phyloP scores from a whole-genome alignment of 371 early-diverging fungal species.

The Rhizopus arrhizus region DNA sequence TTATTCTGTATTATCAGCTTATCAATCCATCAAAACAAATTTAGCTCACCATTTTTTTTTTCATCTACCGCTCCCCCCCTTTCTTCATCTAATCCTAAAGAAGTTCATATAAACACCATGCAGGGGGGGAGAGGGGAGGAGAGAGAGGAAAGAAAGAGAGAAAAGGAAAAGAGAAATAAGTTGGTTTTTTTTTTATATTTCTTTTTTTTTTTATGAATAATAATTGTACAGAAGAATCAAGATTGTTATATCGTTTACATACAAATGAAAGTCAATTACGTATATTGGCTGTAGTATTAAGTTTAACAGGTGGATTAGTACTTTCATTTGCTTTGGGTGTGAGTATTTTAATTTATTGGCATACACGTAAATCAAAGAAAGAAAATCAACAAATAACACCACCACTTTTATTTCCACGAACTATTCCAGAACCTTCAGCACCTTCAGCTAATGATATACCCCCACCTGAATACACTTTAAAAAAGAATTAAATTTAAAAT shows the following conservation, averaged over 20 bases:
- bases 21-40: no score
- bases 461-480: slow-evolving; percentile 1
- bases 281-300: slow-evolving; percentile 26
- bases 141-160: no score
- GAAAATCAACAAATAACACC: slow-evolving; percentile 3
- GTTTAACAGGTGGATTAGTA: slow-evolving; percentile 26
- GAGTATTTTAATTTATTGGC: slow-evolving; percentile 33
- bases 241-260: slow-evolving; percentile 22
- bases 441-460: slow-evolving; percentile 26
- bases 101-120: no score
- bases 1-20: no score
- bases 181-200: background rate
- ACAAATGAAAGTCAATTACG: slow-evolving; percentile 28
- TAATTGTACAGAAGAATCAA: slow-evolving; percentile 15
- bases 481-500: slow-evolving; percentile 11
- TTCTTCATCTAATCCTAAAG: no score
- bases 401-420: slow-evolving; percentile 1
- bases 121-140: no score
- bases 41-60: no score
- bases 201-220: background rate
- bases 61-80: no score
- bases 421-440: slow-evolving; percentile 26
- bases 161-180: no score
- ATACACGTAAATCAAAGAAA: slow-evolving; percentile 19
- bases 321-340: slow-evolving; percentile 29